A percentile compares a stretch with the other conserved stretches of the same genome.
Conservation (phyloP, 192 early-diverging fungal genomes). For the Rhizophagus sp. region DNA sequence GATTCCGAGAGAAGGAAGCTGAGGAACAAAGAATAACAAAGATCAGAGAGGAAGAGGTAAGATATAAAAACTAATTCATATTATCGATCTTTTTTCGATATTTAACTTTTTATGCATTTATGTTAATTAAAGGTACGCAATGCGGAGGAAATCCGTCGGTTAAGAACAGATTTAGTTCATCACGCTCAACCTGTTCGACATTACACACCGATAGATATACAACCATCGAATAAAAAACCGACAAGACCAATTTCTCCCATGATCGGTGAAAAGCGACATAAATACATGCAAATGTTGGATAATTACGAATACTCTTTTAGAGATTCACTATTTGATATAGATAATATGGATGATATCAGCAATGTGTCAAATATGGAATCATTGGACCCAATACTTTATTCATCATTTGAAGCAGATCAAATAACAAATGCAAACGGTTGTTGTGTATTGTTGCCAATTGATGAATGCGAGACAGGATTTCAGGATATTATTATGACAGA, state of each 20-base stretch:
- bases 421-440: too few species aligned
- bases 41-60: constrained; percentile 19
- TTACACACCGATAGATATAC: constrained; percentile 1
- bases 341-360: too few species aligned
- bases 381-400: too few species aligned
- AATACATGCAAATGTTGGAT: too few species aligned
- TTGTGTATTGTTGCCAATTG: too few species aligned
- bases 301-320: too few species aligned
- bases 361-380: too few species aligned
- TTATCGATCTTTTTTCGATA: not conserved
- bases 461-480: too few species aligned
- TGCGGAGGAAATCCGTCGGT: constrained; percentile 16
- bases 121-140: not conserved
- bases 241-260: constrained; percentile 22
- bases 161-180: constrained; percentile 4
- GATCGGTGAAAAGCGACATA: constrained; percentile 1
- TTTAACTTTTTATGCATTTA: not conserved
- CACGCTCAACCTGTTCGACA: constrained; percentile 4
- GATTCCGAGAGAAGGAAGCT: not conserved
- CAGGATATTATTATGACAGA: too few species aligned
- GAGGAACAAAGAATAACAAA: not conserved
- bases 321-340: too few species aligned
- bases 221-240: constrained; percentile 15
- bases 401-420: too few species aligned
- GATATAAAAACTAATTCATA: not conserved